phyloP scores from a whole-genome alignment of 192 early-diverging fungal genomes.

The Thoreauomyces humboldtii region DNA sequence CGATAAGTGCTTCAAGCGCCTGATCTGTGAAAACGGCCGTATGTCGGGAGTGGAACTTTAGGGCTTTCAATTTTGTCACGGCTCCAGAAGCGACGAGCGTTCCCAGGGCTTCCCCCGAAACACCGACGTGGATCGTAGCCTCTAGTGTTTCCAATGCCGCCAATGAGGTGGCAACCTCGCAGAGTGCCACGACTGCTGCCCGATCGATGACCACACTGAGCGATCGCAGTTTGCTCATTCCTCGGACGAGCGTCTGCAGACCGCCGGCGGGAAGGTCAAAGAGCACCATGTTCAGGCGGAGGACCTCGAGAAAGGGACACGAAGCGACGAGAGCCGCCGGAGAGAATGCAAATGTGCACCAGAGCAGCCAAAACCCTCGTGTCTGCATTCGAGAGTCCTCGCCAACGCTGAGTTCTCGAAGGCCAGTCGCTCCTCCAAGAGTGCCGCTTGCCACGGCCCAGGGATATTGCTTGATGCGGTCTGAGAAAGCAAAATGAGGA shows the following conservation, averaged over 20 bases:
- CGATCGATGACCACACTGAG: slow-evolving; percentile 43
- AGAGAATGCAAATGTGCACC: slow-evolving; percentile 48
- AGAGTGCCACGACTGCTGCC: slow-evolving; percentile 28
- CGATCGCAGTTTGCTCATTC: slow-evolving; percentile 27
- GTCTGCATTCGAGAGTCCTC: slow-evolving; percentile 53
- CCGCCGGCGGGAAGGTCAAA: slow-evolving; percentile 42
- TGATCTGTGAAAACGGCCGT: slow-evolving; percentile 43
- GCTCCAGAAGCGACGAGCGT: slow-evolving; percentile 17
- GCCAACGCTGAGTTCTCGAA: slow-evolving; percentile 40
- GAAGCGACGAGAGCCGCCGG: slow-evolving; percentile 28
- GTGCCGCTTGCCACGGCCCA: slow-evolving; percentile 38
- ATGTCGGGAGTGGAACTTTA: slow-evolving; percentile 50
- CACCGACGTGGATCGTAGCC: slow-evolving; percentile 48
- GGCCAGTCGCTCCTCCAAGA: slow-evolving; percentile 17
- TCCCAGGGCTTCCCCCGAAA: slow-evolving; percentile 32
- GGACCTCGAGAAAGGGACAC: slow-evolving; percentile 46
- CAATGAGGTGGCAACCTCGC: slow-evolving; percentile 25
- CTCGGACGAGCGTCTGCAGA: slow-evolving; percentile 24
- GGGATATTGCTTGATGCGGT: slow-evolving; percentile 48
- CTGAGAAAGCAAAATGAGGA: slow-evolving; percentile 3
- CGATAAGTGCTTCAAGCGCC: slow-evolving; percentile 16
- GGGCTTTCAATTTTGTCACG: slow-evolving; percentile 31
- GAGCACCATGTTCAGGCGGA: slow-evolving; percentile 49
- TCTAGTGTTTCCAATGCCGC: slow-evolving; percentile 35
- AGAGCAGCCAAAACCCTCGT: slow-evolving; percentile 49